phyloP scores from a whole-genome alignment of 331 rosid species.

The Pyrus hybrid region DNA sequence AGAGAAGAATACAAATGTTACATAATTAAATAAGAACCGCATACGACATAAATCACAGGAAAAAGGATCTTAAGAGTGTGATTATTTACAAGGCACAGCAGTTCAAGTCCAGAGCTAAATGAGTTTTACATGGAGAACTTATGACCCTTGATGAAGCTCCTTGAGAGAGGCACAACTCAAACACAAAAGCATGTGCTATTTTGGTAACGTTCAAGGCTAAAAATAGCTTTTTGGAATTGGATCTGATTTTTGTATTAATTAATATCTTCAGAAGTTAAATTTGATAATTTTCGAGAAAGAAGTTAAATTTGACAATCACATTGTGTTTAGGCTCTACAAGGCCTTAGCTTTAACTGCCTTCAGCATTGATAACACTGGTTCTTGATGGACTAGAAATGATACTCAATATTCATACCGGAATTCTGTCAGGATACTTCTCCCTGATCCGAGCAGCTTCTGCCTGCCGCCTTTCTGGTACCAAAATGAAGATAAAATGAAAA shows the following conservation, averaged over 20 bases:
- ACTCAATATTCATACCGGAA: slow-evolving; percentile 23
- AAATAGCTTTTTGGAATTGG: not conserved
- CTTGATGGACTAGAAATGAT: not conserved
- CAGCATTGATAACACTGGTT: not conserved
- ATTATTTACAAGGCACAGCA: not conserved
- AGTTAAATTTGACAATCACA: not conserved
- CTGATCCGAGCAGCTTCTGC: slow-evolving; percentile 53
- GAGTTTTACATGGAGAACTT: not conserved
- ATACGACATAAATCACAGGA: not conserved
- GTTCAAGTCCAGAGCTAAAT: not conserved
- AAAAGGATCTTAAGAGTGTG: not conserved
- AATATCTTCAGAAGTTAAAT: not conserved
- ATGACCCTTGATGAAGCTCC: not conserved
- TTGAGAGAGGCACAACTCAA: not conserved
- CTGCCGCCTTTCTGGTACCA: slow-evolving; percentile 35
- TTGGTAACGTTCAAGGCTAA: not conserved
- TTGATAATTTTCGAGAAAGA: not conserved
- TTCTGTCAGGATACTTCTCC: slow-evolving; percentile 46
- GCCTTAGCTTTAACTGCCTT: not conserved
- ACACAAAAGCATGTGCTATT: not conserved
- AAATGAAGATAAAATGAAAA: not conserved
- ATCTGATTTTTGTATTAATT: not conserved
- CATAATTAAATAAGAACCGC: not conserved
- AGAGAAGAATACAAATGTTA: not conserved
- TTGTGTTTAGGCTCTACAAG: not conserved